Evolutionary conservation across 768 basidiomycete genomes (phyloP), one percentile per base, ranked within the genome.

Genomic region (Suillus cothurnatus): DNA sequence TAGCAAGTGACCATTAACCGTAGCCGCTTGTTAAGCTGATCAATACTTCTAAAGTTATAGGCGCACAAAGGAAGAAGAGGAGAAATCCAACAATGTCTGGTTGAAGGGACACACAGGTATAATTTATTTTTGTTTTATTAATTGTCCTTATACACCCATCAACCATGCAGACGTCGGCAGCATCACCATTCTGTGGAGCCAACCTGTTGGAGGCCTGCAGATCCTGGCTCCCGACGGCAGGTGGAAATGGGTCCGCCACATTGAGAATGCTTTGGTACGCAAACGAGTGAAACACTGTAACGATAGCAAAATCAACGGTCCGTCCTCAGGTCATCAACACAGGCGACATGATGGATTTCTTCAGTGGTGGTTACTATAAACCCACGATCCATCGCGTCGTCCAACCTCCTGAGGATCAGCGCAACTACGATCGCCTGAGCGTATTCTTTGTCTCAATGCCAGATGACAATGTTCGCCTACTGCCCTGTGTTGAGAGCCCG

Each of bases 341-440:
- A 6, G 83, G 84, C 28, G 84, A 86, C 66, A 75, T 79, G 6
- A 71, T 86, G 53, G 81, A 83, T 47, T 84, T 82, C 72, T 73
- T 84, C 26, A 82, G 80, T 8, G 83, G 83, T 1, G 81, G 83
- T 8, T 82, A 73, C 66, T 84, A 84, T 70, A 79, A 77, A n/a
- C 81, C 79, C 19, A 84, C 83, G 0, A 82, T 84, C 59, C 84
- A 85, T 72, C 76, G 84, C 53, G 85, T 86, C 28, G 74, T 81
- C 49, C 84, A 84, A 66, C 85, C 84, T 2, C 85, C 85, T 3
- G 58, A 64, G 0, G 82, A 84, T 67, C 85, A 86, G 66, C 78
- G 74, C 14, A 74, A 72, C 32, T 73, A 74, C 53, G 71, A 79
- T 12, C 81, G 85, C n/a, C 74, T 85, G 2, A 83, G 84, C 11